Base-by-base conservation (phyloP, 768 basidiomycete species). In the Podaxis mareebaensis region DNA sequence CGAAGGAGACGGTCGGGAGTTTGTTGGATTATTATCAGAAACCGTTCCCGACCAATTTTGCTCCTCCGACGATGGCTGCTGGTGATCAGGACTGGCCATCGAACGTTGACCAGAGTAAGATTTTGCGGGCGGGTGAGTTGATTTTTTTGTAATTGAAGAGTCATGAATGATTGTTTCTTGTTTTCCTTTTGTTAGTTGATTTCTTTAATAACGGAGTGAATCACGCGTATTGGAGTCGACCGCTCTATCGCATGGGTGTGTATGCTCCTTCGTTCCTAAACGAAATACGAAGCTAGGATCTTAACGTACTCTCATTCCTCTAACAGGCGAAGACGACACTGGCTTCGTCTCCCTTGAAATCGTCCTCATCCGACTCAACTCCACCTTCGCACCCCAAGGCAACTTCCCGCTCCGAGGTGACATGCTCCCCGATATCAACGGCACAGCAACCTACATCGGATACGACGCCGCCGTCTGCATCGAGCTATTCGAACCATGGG, bases 391-490 rank as follows among this genome's bases (percentile, higher is more conserved):
- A 3, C 73, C 75, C 1, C 64, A 70, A 26, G 77, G 76, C 30
- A 65, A 61, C 4, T 79, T 77, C 57, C 66, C 68, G 6, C 53
- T 66, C 15, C 62, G 59, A 36, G 69, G 71, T 20, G 57, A 68
- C 3, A 63, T 63, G 26, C 28, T 70, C 3, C 71, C 69, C 7
- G 72, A 75, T 55, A 58, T 39, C 20, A 58, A 68, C 17, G 76
- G 77, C 11, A 67, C 67, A 26, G 60, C 68, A 10, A 76, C 75
- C 3, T 72, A 63, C 63, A 72, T 81, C 33, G 80, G 79, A 2
- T 77, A 74, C 36, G 80, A 81, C 56, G 74, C 77, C 10, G 76
- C 72, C 0, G 72, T 78, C 26, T 81, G 79, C 58, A 61, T 79
- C 7, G 72, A 78, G 64, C 60, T 78, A 1, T 77, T 78, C 38